Evolutionary conservation across 805 yeast genomes (phyloP).

Genomic region (Barnettozyma populi): DNA sequence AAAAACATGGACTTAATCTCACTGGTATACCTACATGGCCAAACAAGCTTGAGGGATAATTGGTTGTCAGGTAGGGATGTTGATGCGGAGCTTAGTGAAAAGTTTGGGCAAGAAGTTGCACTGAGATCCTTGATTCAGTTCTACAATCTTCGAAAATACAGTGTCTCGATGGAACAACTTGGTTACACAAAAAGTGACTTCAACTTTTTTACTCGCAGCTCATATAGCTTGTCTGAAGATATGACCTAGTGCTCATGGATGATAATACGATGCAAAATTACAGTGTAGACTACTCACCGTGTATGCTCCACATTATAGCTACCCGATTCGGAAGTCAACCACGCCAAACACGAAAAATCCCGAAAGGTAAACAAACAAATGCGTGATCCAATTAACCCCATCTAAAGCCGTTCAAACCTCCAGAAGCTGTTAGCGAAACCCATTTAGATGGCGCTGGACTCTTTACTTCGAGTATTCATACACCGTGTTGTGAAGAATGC

Average conservation of each 20-base stretch:
- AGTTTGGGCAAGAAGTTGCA: conserved; percentile 83
- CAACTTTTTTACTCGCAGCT: conserved; percentile 39
- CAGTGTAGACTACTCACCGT: background rate
- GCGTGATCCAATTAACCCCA: no score
- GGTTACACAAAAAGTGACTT: conserved; percentile 45
- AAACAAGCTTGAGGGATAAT: conserved; percentile 67
- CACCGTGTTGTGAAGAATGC: conserved; percentile 18
- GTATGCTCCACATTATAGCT: background rate
- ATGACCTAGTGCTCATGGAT: background rate
- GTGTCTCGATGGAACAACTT: conserved; percentile 43
- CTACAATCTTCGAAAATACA: conserved; percentile 61
- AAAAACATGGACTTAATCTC: conserved; percentile 92
- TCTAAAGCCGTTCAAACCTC: background rate
- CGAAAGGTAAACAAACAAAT: conserved; percentile 4
- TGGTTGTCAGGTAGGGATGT: conserved; percentile 86
- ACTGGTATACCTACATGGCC: conserved; percentile 72
- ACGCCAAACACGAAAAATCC: background rate
- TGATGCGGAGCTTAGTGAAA: conserved; percentile 66
- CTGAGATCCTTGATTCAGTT: conserved; percentile 72
- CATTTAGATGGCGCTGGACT: conserved; percentile 2
- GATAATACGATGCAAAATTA: no score
- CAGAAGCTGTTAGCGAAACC: background rate
- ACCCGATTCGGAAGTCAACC: conserved; percentile 11
- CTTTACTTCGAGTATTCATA: conserved; percentile 12
- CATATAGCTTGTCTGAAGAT: conserved; percentile 25